A percentile compares a stretch with the other conserved stretches of the same genome.
Evolutionary conservation across 768 basidiomycete genomes (phyloP).

Genomic region (Amanita muscaria): DNA sequence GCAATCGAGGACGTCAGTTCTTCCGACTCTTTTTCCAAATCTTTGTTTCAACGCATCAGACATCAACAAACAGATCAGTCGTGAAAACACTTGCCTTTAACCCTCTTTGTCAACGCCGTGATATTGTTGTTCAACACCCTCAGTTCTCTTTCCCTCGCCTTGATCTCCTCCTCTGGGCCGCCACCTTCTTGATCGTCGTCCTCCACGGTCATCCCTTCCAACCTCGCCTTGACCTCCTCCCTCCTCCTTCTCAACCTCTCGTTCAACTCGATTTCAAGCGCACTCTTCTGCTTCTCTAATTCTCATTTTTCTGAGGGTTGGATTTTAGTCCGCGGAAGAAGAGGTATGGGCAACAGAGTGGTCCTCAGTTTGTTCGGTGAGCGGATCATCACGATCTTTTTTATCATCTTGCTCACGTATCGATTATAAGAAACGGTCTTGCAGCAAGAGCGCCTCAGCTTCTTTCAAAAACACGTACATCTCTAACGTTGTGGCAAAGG

Average conservation of each 20-base stretch:
- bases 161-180: slow-evolving; percentile 55
- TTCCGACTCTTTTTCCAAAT: slow-evolving; percentile 67
- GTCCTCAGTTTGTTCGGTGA: slow-evolving; percentile 36
- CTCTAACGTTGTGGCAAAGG: too few species aligned
- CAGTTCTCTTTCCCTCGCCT: slow-evolving; percentile 62
- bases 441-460: slow-evolving; percentile 42
- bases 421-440: slow-evolving; percentile 36
- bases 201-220: slow-evolving; percentile 55
- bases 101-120: slow-evolving; percentile 48
- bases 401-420: neutral
- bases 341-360: slow-evolving; percentile 21
- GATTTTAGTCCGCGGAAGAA: too few species aligned
- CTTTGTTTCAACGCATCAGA: slow-evolving; percentile 24
- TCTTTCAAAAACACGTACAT: too few species aligned
- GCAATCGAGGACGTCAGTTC: slow-evolving; percentile 63
- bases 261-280: slow-evolving; percentile 87
- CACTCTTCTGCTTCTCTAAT: slow-evolving; percentile 70
- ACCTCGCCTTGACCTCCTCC: slow-evolving; percentile 66
- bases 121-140: slow-evolving; percentile 59
- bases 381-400: too few species aligned
- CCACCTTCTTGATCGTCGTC: slow-evolving; percentile 37
- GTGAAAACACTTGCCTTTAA: slow-evolving; percentile 37
- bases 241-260: slow-evolving; percentile 76
- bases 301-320: slow-evolving; percentile 59
- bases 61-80: neutral